These are phyloP conservation scores for Candida cerambycidarum DNA, from an alignment of 805 yeast genomes.

Conservation along the genomic window DNA sequence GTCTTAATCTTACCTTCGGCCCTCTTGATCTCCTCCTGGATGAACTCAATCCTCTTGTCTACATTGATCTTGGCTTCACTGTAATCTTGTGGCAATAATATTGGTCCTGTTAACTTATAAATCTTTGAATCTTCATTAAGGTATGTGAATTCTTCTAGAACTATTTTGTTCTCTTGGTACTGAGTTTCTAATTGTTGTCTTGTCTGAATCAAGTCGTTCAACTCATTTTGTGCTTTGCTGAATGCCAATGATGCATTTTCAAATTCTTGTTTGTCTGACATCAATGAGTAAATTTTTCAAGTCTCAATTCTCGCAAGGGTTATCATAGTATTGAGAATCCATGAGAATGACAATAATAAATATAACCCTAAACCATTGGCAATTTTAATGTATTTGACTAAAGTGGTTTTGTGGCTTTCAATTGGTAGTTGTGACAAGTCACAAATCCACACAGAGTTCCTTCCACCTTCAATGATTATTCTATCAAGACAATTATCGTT, in stretches of 20 bases:
- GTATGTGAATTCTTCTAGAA: constrained; percentile 70
- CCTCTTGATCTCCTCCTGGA: constrained; percentile 68
- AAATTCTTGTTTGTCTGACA: constrained; percentile 29
- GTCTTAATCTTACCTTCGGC: constrained; percentile 66
- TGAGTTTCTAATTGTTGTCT: constrained; percentile 93
- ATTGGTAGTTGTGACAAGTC: too few species aligned
- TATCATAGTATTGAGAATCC: too few species aligned
- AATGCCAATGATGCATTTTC: constrained; percentile 46
- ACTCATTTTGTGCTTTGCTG: constrained; percentile 45
- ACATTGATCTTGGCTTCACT: constrained; percentile 83
- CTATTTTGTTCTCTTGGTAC: constrained; percentile 89
- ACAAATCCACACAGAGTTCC: too few species aligned
- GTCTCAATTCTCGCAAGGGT: not conserved
- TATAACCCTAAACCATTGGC: too few species aligned
- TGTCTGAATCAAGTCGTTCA: constrained; percentile 58
- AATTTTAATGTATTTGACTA: too few species aligned
- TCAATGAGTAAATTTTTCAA: not conserved
- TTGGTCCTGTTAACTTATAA: constrained; percentile 89
- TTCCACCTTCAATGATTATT: too few species aligned
- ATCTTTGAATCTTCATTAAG: constrained; percentile 71
- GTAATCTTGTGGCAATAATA: constrained; percentile 84
- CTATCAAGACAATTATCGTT: too few species aligned
- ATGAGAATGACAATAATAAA: too few species aligned
- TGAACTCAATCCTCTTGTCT: constrained; percentile 85
- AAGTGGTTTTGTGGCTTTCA: too few species aligned